phyloP scores from a whole-genome alignment of 2,329 filamentous ascomycete species.

The Xylariaceae sp. region DNA sequence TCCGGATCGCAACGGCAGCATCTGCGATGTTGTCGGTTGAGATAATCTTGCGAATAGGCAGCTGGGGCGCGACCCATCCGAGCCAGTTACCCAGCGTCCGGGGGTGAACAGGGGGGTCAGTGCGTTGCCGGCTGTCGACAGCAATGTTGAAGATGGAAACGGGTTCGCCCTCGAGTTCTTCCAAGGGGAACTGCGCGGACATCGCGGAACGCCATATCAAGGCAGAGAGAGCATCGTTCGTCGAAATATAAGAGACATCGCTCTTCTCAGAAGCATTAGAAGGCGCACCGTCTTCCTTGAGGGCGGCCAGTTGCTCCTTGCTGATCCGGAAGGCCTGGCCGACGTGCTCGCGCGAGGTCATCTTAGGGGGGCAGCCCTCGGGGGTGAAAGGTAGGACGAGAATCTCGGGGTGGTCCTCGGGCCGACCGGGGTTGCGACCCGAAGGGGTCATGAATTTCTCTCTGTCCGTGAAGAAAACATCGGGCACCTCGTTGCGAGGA shows the following conservation, averaged over 20 bases:
- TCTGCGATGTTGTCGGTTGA: constrained; percentile 29
- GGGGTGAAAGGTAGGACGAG: constrained; percentile 31
- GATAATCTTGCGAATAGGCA: constrained; percentile 31
- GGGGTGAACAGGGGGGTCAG: constrained; percentile 33
- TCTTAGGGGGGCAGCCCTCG: constrained; percentile 30
- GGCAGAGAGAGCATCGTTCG: constrained; percentile 35
- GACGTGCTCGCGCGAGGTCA: constrained; percentile 30
- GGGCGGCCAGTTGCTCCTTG: constrained; percentile 25
- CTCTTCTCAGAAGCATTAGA: constrained; percentile 25
- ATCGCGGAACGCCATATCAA: constrained; percentile 35
- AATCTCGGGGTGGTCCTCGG: constrained; percentile 32
- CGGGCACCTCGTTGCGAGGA: constrained; percentile 25
- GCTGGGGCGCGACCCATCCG: constrained; percentile 32
- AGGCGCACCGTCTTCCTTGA: constrained; percentile 33
- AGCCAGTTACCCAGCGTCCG: constrained; percentile 37
- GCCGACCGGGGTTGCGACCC: constrained; percentile 26
- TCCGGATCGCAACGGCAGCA: constrained; percentile 33
- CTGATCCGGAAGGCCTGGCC: constrained; percentile 34
- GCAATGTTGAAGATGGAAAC: constrained; percentile 36
- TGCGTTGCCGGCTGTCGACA: constrained; percentile 35
- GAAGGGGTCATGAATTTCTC: constrained; percentile 29
- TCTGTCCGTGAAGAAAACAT: constrained; percentile 30
- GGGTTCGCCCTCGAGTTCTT: constrained; percentile 30
- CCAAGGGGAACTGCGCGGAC: constrained; percentile 28
- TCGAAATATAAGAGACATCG: constrained; percentile 29